Conservation (phyloP, 148 eudicot species). For the Limonium bicolor region DNA sequence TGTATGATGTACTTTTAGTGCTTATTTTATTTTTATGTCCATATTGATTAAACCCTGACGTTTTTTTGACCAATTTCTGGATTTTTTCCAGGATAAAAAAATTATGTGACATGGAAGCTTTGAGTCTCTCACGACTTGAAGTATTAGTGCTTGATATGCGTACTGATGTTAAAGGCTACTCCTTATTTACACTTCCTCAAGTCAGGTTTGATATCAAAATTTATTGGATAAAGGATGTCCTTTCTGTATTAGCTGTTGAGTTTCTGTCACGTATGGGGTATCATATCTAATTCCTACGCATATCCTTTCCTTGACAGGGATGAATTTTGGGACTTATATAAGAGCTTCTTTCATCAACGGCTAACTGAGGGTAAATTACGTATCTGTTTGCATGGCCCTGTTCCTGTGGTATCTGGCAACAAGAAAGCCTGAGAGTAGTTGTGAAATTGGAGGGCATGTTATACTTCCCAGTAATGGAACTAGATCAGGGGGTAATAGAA, state of each 20-base stretch:
- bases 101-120: constrained; percentile 67
- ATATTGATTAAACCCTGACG: background rate
- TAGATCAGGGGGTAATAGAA: too few relatives aligned
- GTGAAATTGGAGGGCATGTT: too few relatives aligned
- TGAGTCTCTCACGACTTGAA: constrained; percentile 53
- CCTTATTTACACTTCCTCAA: constrained; percentile 78
- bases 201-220: constrained; percentile 41
- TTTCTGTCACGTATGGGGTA: too few relatives aligned
- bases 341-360: constrained; percentile 47
- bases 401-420: constrained; percentile 10
- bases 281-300: too few relatives aligned
- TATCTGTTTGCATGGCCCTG: constrained; percentile 51
- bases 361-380: constrained; percentile 47
- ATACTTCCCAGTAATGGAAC: too few relatives aligned
- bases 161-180: constrained; percentile 83
- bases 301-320: constrained; percentile 31
- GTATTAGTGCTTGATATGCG: constrained; percentile 74
- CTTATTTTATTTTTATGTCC: background rate
- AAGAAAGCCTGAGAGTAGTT: constrained; percentile 11
- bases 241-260: background rate
- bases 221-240: background rate
- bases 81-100: constrained; percentile 67
- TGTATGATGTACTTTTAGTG: too few relatives aligned
- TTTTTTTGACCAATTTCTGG: background rate
- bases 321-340: constrained; percentile 83